A percentile compares a stretch with the other conserved stretches of the same genome.
Conservation (phyloP, 2,329 filamentous ascomycete species). For the Incumbomyces delicatus region DNA sequence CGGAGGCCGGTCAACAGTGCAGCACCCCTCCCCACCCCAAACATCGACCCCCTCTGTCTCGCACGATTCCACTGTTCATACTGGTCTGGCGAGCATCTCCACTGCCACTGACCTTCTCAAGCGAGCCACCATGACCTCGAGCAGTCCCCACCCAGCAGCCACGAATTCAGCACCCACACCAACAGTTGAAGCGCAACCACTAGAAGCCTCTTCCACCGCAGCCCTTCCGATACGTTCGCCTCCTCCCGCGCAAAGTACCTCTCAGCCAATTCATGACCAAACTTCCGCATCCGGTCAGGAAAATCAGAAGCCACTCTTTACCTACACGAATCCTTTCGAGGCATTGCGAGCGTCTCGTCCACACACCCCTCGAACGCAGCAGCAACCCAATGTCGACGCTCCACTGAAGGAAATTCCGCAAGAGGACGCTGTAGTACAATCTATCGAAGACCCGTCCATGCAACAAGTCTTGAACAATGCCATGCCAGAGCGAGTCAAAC, state of each 20-base stretch:
- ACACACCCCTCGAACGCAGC: constrained; percentile 30
- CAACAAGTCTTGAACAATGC: neutral
- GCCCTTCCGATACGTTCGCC: neutral
- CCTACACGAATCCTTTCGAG: constrained; percentile 64
- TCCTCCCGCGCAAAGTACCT: neutral
- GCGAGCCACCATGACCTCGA: neutral
- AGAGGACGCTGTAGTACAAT: constrained; percentile 7
- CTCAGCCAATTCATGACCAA: constrained; percentile 14
- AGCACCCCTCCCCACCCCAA: neutral
- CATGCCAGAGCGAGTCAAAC: constrained; percentile 2
- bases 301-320: constrained; percentile 45
- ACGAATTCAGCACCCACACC: constrained; percentile 6
- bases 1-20: constrained; percentile 21
- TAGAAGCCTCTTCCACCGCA: neutral
- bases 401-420: constrained; percentile 15
- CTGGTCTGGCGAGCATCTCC: neutral
- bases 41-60: constrained; percentile 9
- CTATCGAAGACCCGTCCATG: neutral
- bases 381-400: neutral
- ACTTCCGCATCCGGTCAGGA: neutral
- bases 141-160: neutral
- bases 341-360: constrained; percentile 57
- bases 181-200: neutral
- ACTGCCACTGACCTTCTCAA: constrained; percentile 2
- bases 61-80: neutral